Conservation (phyloP, 331 rosid species). For the Dryas integrifolia region DNA sequence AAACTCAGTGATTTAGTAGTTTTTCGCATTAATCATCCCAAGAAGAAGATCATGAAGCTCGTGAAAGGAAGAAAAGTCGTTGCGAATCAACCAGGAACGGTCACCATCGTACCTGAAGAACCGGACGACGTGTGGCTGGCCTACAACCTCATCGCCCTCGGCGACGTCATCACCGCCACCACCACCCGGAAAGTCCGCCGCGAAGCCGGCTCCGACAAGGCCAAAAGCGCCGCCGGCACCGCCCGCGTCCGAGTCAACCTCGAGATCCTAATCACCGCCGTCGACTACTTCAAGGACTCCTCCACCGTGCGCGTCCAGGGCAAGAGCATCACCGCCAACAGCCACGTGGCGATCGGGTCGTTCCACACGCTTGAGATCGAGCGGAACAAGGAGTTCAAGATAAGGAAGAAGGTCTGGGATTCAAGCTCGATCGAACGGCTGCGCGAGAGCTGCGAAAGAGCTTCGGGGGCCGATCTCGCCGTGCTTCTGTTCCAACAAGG, state of each 20-base stretch:
- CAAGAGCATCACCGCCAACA: constrained; percentile 20
- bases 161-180: constrained; percentile 35
- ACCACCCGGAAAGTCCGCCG: constrained; percentile 34
- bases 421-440: background rate
- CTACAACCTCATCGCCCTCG: constrained; percentile 36
- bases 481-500: background rate
- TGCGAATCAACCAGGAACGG: constrained; percentile 28
- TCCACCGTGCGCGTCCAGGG: constrained; percentile 41
- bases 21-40: too few relatives aligned
- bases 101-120: constrained; percentile 32
- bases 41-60: background rate
- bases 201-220: background rate
- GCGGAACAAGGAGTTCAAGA: constrained; percentile 25
- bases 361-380: constrained; percentile 39
- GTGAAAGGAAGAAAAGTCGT: constrained; percentile 17
- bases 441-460: background rate
- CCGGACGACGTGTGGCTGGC: constrained; percentile 37
- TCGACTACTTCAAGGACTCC: constrained; percentile 34
- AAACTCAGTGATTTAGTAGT: too few relatives aligned
- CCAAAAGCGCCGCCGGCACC: background rate
- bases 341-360: constrained; percentile 20
- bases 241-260: constrained; percentile 27
- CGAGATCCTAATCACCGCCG: constrained; percentile 32
- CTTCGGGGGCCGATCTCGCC: background rate
- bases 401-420: constrained; percentile 32